Evolutionary conservation across 169 alveolate genomes (phyloP).

Genomic region (Plasmodium relictum): DNA sequence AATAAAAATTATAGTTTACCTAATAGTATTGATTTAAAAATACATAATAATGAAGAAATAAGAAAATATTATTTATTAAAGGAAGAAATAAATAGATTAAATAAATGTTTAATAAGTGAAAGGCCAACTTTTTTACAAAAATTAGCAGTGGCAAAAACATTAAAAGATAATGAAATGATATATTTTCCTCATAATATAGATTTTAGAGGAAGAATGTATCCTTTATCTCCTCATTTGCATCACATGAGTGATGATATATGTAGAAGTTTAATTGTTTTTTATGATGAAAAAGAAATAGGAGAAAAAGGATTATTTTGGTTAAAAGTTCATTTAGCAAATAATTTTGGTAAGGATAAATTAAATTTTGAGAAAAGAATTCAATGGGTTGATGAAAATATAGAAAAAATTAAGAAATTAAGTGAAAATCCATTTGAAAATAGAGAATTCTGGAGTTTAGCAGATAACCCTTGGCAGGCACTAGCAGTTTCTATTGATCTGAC

Average conservation of each 20-base stretch:
- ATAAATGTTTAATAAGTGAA: constrained; percentile 81
- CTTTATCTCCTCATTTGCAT: constrained; percentile 96
- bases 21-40: constrained; percentile 36
- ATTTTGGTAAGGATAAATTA: constrained; percentile 94
- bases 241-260: constrained; percentile 96
- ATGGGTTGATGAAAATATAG: constrained; percentile 88
- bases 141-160: constrained; percentile 91
- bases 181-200: constrained; percentile 98
- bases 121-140: constrained; percentile 82
- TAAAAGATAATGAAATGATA: constrained; percentile 86
- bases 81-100: constrained; percentile 77
- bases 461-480: constrained; percentile 96
- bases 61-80: constrained; percentile 38
- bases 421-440: constrained; percentile 89
- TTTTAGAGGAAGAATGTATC: constrained; percentile 98
- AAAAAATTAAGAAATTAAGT: constrained; percentile 81
- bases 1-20: constrained; percentile 60
- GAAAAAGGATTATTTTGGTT: constrained; percentile 96
- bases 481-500: constrained; percentile 92
- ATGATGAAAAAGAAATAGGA: constrained; percentile 93
- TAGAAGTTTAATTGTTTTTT: constrained; percentile 94
- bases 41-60: constrained; percentile 35
- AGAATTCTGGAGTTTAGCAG: constrained; percentile 91
- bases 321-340: constrained; percentile 94
- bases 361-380: constrained; percentile 88